A percentile compares a stretch with the other conserved stretches of the same genome.
Evolutionary conservation across 2,329 filamentous ascomycete species (phyloP).

Genomic region (Salinomyces thailandicus): DNA sequence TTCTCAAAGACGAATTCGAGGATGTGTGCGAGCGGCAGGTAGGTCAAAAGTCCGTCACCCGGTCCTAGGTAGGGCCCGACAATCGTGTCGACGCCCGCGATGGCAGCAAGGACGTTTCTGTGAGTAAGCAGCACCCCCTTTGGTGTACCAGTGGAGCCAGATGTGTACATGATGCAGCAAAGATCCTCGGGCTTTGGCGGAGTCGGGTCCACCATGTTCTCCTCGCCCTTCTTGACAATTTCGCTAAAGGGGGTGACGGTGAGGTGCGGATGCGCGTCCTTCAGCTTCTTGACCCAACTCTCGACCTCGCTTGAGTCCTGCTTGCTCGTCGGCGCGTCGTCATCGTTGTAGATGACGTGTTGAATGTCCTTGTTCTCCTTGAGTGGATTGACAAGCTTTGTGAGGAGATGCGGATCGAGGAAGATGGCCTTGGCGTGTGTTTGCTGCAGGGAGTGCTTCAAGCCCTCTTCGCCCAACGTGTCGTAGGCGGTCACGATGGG

Average conservation of each 20-base stretch:
- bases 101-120: conserved; percentile 64
- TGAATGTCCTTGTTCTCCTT: conserved; percentile 46
- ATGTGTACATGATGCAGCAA: conserved; percentile 75
- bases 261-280: conserved; percentile 42
- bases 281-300: conserved; percentile 44
- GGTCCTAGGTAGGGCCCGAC: conserved; percentile 69
- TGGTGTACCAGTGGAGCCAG: conserved; percentile 76
- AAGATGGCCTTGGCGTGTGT: conserved; percentile 76
- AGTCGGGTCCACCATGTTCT: conserved; percentile 59
- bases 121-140: conserved; percentile 84
- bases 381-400: conserved; percentile 43
- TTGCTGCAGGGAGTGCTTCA: conserved; percentile 77
- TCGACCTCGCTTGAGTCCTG: conserved; percentile 35
- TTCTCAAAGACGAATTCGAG: conserved; percentile 96
- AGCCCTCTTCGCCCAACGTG: conserved; percentile 72
- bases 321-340: conserved; percentile 26
- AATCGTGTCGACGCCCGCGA: conserved; percentile 70
- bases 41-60: conserved; percentile 72
- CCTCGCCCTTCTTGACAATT: conserved; percentile 45
- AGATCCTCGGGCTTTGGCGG: conserved; percentile 65
- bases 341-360: conserved; percentile 49
- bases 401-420: conserved; percentile 65
- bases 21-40: conserved; percentile 90
- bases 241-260: conserved; percentile 47
- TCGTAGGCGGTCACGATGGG: conserved; percentile 92